Base-by-base conservation (phyloP, 352 stramenopile species). In the Pythium coloratum region DNA sequence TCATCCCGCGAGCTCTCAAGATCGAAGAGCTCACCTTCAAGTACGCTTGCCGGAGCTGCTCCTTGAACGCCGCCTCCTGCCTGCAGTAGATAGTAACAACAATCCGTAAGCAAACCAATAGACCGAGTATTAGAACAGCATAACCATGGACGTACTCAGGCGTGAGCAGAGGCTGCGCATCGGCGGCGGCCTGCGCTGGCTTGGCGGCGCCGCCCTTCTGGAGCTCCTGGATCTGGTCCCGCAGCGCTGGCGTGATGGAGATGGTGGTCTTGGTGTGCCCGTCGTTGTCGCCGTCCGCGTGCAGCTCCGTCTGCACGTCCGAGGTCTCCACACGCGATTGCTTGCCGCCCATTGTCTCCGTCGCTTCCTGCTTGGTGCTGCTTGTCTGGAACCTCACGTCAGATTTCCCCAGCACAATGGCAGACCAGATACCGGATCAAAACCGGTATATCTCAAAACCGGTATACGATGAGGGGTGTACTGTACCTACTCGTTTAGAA, bases 1-100 rank as follows among this genome's bases (percentile, higher is more conserved):
- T 44, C 54, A 16, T 44, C 54, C 13, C 26, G n/a, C 5, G 58
- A 32, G 26, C 51, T 59, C 26, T 10, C 12, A 6, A n/a, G 16
- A 56, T 30, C 44, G 55, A 28, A 42, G 38, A 51, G 20, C 55
- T 49, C 33, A 90, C 86, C 82, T 91, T 91, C 42, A 73, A 40
- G 66, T 94, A 94, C 53, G 86, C 86, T 63, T 90, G 69, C 73
- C 90, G 84, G 58, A 91, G 61, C 65, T 91, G 81, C 72, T 91
- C 86, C 66, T 94, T 90, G 28, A 90, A 69, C 46, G 69, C 69
- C 24, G 63, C 75, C n/a, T 91, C 74, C 66, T 89, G 79, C 36
- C 84, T 92, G 24, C 1, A 16, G 20, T 5, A 55, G 13, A 46
- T 18, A 59, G 69, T 8, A 50, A 0, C n/a, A 51, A 16, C 13